Evolutionary conservation across 345 rosid species (phyloP).

Genomic region (Barbarea vulgaris): DNA sequence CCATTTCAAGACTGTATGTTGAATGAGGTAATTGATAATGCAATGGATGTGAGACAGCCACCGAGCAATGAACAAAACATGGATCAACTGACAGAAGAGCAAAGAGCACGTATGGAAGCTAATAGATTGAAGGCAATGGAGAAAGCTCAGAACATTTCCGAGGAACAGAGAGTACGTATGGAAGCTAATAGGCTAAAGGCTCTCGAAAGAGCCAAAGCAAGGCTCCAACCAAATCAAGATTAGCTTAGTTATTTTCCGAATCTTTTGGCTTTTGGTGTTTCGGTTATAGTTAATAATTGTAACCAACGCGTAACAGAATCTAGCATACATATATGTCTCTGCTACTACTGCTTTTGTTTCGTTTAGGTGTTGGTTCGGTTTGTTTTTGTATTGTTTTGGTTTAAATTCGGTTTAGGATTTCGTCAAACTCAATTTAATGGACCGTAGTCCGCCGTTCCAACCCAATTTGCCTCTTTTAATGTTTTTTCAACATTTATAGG

Average conservation of each 20-base stretch:
- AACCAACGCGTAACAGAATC: not conserved
- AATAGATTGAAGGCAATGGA: conserved; percentile 76
- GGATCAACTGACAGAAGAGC: conserved; percentile 59
- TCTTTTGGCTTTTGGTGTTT: not conserved
- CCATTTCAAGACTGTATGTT: conserved; percentile 55
- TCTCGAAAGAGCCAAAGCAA: conserved; percentile 77
- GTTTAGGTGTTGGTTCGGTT: not conserved
- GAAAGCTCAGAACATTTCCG: conserved; percentile 65
- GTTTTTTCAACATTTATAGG: no score
- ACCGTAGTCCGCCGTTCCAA: not conserved
- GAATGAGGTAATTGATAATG: conserved; percentile 55
- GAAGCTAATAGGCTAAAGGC: conserved; percentile 87
- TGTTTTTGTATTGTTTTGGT: not conserved
- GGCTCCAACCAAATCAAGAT: conserved; percentile 32
- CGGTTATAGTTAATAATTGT: not conserved
- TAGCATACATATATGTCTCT: not conserved
- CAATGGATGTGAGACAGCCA: conserved; percentile 46
- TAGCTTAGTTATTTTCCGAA: not conserved
- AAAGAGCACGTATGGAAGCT: conserved; percentile 77
- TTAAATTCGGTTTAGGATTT: not conserved
- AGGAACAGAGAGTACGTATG: conserved; percentile 83
- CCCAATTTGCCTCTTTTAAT: no score
- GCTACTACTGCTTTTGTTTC: not conserved
- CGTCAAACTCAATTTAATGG: not conserved
- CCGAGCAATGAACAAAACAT: conserved; percentile 31